Conservation (phyloP, 2,329 filamentous ascomycete genomes). For the Coccinonectria pachysandricola region DNA sequence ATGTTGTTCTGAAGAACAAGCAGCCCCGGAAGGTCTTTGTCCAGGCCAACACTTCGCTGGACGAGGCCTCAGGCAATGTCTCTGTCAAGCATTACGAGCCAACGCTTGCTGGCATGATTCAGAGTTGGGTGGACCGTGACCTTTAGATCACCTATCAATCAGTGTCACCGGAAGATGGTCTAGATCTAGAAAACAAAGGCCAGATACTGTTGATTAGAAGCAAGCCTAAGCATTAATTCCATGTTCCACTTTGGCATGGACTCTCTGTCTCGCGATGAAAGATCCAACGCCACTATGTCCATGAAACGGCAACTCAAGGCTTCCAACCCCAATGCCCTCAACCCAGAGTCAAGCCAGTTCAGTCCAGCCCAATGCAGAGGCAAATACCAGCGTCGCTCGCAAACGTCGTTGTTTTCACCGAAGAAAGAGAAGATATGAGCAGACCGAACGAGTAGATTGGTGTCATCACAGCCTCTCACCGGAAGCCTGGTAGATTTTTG, state of each 20-base stretch:
- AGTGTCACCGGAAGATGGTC: too few relatives aligned
- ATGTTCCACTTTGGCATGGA: constrained; percentile 4
- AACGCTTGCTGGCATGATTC: constrained; percentile 67
- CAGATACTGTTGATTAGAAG: constrained; percentile 10
- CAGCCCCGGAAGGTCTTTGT: constrained; percentile 87
- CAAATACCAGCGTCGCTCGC: constrained; percentile 6
- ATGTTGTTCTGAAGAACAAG: constrained; percentile 65
- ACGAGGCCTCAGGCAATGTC: constrained; percentile 58
- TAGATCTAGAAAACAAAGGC: too few relatives aligned
- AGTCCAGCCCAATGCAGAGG: not conserved
- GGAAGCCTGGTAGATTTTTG: constrained; percentile 27
- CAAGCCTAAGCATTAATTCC: constrained; percentile 4
- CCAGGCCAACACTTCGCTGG: constrained; percentile 77
- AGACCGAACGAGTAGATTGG: constrained; percentile 15
- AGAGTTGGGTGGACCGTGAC: constrained; percentile 64
- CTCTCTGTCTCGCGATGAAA: too few relatives aligned
- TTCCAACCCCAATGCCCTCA: too few relatives aligned
- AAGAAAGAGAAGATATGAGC: constrained; percentile 7
- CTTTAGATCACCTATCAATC: too few relatives aligned
- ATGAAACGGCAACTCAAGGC: too few relatives aligned
- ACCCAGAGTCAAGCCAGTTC: too few relatives aligned
- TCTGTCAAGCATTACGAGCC: constrained; percentile 79
- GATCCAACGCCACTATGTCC: too few relatives aligned
- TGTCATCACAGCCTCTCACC: constrained; percentile 24
- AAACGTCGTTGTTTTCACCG: constrained; percentile 11